A percentile compares a stretch with the other conserved stretches of the same genome.
Conservation (phyloP, 2,329 filamentous ascomycete species). For the Phaeosphaeriaceae sp. region DNA sequence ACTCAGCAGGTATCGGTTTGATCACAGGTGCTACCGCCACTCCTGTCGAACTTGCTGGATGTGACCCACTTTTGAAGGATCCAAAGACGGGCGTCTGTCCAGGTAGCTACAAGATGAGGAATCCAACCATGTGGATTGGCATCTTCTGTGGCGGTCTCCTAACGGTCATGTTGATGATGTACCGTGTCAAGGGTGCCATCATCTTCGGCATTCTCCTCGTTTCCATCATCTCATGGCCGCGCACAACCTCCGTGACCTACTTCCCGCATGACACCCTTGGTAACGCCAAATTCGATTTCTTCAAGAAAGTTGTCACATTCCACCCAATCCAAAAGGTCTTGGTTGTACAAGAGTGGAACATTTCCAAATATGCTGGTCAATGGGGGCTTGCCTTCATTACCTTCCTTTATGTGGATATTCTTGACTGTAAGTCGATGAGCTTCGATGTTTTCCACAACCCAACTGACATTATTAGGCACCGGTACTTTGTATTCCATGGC, state of each 20-base stretch:
- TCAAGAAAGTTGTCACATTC: conserved; percentile 86
- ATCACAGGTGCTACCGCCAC: conserved; percentile 72
- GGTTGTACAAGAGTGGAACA: conserved; percentile 75
- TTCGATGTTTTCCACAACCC: too few species aligned
- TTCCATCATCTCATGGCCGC: conserved; percentile 87
- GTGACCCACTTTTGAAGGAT: conserved; percentile 59
- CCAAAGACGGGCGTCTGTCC: conserved; percentile 62
- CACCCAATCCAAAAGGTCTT: conserved; percentile 75
- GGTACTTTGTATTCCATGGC: conserved; percentile 92
- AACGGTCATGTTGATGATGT: conserved; percentile 81
- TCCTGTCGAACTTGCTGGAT: conserved; percentile 78
- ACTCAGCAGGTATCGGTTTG: conserved; percentile 81
- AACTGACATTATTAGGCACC: conserved; percentile 53
- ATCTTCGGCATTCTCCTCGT: conserved; percentile 83
- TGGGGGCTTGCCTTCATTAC: conserved; percentile 86
- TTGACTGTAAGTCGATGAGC: conserved; percentile 72
- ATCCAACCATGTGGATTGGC: conserved; percentile 83
- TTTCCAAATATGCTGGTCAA: conserved; percentile 71
- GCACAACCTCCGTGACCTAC: conserved; percentile 75
- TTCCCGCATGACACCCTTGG: conserved; percentile 77
- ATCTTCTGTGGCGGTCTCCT: conserved; percentile 86
- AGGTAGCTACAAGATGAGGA: conserved; percentile 75
- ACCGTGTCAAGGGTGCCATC: conserved; percentile 84
- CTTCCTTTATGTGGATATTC: conserved; percentile 88
- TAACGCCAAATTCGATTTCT: conserved; percentile 78